Base-by-base conservation (phyloP, 129 eudicot genomes). In the Flaveria bidentis region DNA sequence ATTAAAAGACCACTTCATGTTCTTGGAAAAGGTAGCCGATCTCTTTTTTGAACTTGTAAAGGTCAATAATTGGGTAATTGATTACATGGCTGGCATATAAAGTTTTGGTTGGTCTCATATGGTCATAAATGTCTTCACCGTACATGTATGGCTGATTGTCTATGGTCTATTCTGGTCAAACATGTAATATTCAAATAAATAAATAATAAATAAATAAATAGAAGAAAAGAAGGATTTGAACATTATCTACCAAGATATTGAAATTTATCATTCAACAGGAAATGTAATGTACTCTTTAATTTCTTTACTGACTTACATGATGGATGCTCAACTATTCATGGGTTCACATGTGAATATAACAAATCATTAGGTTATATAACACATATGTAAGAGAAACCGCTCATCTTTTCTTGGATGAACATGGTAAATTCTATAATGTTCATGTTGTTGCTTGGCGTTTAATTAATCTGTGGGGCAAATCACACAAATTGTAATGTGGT, bases 91-190 rank as follows among this genome's bases (percentile, higher is more conserved):
- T 49, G 36, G 42, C 71, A 26, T 75, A 20, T 25, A 33, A 23
- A 8, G 3, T 18, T 46, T 76, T 55, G 25, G 17, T 78, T 69
- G 76, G 75, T 22, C 16, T 28, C 20, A 57, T 66, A 68, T n/a
- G 12, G 47, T 44, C 47, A 57, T 69, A 50, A 18, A 70, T 20
- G n/a, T 17, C 28, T 42, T 36, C 15, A 22, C 47, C 47, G 10
- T 16, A 26, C 64, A 41, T 13, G 64, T 36, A 76, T 67, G 81
- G 81, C 73, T 53, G 67, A 25, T 66, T 42, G 56, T 6, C 18
- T 5, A 23, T 71, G 44, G 65, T 6, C 1, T 44, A 71, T 67
- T 67, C 20, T 50, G 67, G 78, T 72, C 83, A 72, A 72, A 79
- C 73, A 72, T 72, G 60, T 28, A 22, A 36, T 52, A 2, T 46